Evolutionary conservation across 2,329 filamentous ascomycete species (phyloP), one percentile per base, ranked within the genome.

Genomic region (Diplocarpon rosae): DNA sequence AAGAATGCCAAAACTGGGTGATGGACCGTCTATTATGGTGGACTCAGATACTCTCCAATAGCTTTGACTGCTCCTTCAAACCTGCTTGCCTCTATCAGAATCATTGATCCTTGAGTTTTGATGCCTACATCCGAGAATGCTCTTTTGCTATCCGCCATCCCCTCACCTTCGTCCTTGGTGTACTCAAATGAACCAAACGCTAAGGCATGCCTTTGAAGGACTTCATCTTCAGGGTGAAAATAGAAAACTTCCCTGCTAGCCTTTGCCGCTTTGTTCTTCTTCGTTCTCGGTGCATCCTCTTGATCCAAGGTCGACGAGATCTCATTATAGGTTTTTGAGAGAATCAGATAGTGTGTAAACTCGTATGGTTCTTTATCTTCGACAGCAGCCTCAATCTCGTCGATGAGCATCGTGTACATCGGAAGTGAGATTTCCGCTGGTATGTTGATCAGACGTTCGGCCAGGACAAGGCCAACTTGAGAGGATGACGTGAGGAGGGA

Each of bases 161-260:
- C 78, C 55, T 94, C 85, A 37, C 84, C 83, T 47, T 71, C 70
- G 50, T 86, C 78, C 62, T 85, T 90, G 37, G 81, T 83, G 63
- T 88, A 95, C 14, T 83, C 75, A 60, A 82, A 94, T 41, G 72
- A 77, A 20, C 80, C 83, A 52, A 75, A 70, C 12, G 78, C 86
- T 32, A 78, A 49, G 2, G 87, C 84, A 65, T 90, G 75, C 59
- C 78, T 79, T 53, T 92, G 79, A 57, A 95, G 67, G 41, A 90
- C 76, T 69, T 96, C 92, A 60, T 98, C 92, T 66, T 98, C 92
- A 0, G 88, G 83, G 62, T 98, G 92, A 70, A 96, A 98, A 66
- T 89, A 93, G 66, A 88, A 94, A 29, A 76, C 70, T 56, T 83
- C 75, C 8, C 70, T 66, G 41, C 72, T 70, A 48, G 74, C 66